Evolutionary conservation across 306 rosid species (phyloP), one percentile per base, ranked within the genome.

Genomic region (Comarum palustre): DNA sequence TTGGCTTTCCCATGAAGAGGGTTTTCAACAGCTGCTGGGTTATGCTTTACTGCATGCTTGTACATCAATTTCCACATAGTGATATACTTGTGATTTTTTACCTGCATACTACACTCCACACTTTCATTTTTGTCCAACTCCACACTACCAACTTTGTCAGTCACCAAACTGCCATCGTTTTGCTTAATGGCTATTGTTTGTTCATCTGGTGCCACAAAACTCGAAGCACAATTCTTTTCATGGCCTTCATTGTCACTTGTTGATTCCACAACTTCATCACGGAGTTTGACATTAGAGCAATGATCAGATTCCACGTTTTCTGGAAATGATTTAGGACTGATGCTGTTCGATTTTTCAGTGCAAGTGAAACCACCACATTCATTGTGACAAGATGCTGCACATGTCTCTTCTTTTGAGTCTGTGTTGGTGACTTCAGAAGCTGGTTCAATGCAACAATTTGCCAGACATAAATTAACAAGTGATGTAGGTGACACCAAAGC

Each of bases 31-130:
- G 62, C 77, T 55, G 55, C 84, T 25, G 78, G 17, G 42, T 36
- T 39, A n/a, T 80, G 78, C 64, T 78, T 65, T 14, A 90, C 86
- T 12, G 96, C 86, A 75, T 91, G 89, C 79, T 91, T 94, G 81
- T 85, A 91, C 79, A 94, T 84, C 86, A 90, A 82, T 59, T 77
- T 87, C 99, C 97, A 91, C 95, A 84, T 88, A 66, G 60, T 86
- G 32, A 86, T 34, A 60, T 85, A 86, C 69, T 86, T 89, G 32
- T 73, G 82, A 86, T 86, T 88, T 60, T 79, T 87, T 64, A 75
- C 78, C 66, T 82, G 81, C 72, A 58, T 72, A 69, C 36, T 64
- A 14, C 48, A 20, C 60, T 79, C 68, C 25, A 31, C 75, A 74
- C 68, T 75, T 64, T 11, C 69, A 64, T n/a, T 82, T 81, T 14